Evolutionary conservation across 805 yeast genomes (phyloP), one percentile per base, ranked within the genome.

Genomic region (Candida ulmi): DNA sequence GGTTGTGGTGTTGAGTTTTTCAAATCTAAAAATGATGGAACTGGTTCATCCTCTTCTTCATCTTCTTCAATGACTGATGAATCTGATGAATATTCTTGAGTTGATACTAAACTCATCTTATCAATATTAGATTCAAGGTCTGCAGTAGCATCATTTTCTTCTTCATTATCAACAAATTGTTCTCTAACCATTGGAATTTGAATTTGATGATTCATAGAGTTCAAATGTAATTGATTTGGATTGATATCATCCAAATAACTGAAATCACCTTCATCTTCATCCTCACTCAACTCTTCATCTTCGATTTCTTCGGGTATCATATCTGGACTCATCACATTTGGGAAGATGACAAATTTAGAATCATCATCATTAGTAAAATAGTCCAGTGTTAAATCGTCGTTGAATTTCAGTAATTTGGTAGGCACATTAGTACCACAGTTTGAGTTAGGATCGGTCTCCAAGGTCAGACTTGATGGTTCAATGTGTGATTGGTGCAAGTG

Each of bases 81-180:
- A 23, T 65, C 64, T 39, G 65, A 66, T 23, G 62, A 67, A 16
- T 63, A 67, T 35, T 62, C 68, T 43, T 58, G 65, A 11, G 52
- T 48, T 29, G 66, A 68, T 27, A 64, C 64, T 33, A 66, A 46
- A 32, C 66, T 68, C 52, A 62, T 69, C 39, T 68, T 72, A 30
- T 69, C 69, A 35, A 66, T 66, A 41, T 69, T 72, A 6, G 63
- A 66, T 38, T 65, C 66, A 32, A 62, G 61, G 34, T 64, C 66
- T 12, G 50, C 47, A 8, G 50, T 46, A 30, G 49, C 54, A 25
- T 36, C 41, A 12, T 42, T 43, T 29, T 35, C 26, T 4, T 27
- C 24, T 9, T 29, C 17, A 11, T 17, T 16, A 6, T 21, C 24
- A 21, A 21, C 9, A 7, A 6, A n/a, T 11, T 26, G 7, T 11